Base-by-base conservation (phyloP, 306 rosid species). In the Mimosa pudica region DNA sequence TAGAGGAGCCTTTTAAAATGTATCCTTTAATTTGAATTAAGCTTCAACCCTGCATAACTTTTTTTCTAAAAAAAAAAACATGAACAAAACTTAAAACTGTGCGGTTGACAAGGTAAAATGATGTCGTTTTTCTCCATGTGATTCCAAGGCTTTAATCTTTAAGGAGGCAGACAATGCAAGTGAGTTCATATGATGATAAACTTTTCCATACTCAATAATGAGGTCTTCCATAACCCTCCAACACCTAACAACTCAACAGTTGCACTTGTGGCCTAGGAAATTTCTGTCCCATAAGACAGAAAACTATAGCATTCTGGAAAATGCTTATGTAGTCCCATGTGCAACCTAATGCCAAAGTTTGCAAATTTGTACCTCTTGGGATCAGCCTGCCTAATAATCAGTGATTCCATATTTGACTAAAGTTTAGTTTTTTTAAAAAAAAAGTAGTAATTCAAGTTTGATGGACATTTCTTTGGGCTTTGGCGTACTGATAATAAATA, bases 191-290 rank as follows among this genome's bases (percentile, higher is more conserved):
- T 76, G 20, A 12, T 68, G 66, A 71, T 3, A 30, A 3, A 7
- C 80, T 80, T 86, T 86, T 86, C 86, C 48, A 80, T 24, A 68
- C 79, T 63, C 77, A 83, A 83, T 74, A 47, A 86, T 83, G 81
- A 72, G 74, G 30, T 70, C 74, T 70, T 46, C 74, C 74, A 54
- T 20, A 20, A 70, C 58, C 47, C 30, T 3, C 78, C 69, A 70
- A 52, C 84, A 55, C 36, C 75, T 32, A 67, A 74, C 82, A 42
- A 71, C 70, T 67, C 33, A 62, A 61, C 58, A 11, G 8, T 38
- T 7, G 24, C 49, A 48, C 58, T 75, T 48, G 79, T 70, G 52
- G 16, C 1, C 14, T 17, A 75, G 63, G 66, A 62, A 71, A 70
- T 54, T 66, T 62, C 18, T 79, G 49, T 62, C 41, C 9, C 42